phyloP scores from a whole-genome alignment of 352 stramenopile genomes.

The Pythium chondricola region DNA sequence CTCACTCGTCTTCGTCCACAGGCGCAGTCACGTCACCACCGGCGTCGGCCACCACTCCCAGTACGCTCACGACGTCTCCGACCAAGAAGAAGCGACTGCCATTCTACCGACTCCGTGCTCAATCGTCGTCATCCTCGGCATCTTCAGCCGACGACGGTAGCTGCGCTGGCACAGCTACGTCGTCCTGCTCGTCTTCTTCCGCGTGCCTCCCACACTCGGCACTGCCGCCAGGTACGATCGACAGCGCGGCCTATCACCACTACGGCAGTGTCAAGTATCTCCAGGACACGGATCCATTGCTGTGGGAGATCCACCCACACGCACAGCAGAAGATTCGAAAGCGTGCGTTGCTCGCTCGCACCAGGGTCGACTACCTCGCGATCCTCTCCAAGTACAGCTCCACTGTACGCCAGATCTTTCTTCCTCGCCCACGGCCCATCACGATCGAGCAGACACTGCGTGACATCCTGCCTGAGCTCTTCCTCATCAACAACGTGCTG shows the following conservation, averaged over 20 bases:
- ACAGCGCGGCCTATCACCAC: slow-evolving; percentile 45
- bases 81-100: slow-evolving; percentile 30
- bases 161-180: slow-evolving; percentile 9
- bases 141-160: slow-evolving; percentile 34
- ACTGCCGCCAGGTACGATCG: slow-evolving; percentile 12
- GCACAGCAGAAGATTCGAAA: slow-evolving; percentile 73
- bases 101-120: slow-evolving; percentile 68
- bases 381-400: slow-evolving; percentile 58
- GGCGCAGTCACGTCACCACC: no score
- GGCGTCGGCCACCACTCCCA: no score
- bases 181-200: slow-evolving; percentile 6
- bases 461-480: slow-evolving; percentile 68
- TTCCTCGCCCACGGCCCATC: slow-evolving; percentile 61
- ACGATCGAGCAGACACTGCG: slow-evolving; percentile 74
- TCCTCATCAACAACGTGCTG: slow-evolving; percentile 74
- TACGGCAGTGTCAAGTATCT: slow-evolving; percentile 74
- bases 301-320: slow-evolving; percentile 82
- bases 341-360: slow-evolving; percentile 43
- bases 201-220: no score
- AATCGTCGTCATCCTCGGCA: slow-evolving; percentile 33
- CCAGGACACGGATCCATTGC: slow-evolving; percentile 65
- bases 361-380: slow-evolving; percentile 49
- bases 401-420: slow-evolving; percentile 66
- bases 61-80: slow-evolving; percentile 21
- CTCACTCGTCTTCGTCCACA: slow-evolving; percentile 15